Evolutionary conservation across 108 stramenopile genomes (phyloP), one percentile per base, ranked within the genome.

Genomic region (Chaetoceros muelleri): DNA sequence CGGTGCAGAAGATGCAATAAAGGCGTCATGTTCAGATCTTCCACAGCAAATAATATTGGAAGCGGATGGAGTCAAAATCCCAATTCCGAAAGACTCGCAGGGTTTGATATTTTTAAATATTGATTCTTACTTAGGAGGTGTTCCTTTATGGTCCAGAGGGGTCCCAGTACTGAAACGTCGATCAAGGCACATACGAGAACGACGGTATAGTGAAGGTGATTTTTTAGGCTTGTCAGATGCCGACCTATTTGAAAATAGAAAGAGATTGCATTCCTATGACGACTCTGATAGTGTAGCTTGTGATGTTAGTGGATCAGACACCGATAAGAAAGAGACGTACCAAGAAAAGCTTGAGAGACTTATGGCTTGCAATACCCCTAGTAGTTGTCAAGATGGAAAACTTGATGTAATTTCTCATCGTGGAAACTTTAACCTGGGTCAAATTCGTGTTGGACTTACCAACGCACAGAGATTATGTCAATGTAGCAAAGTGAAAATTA

Each of bases 61-160:
- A 52, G 87, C 87, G 0, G 94, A 95, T 61, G 94, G 94, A 0
- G 79, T 87, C 7, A 80, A 87, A 54, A 76, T 95, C 20, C 80
- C 80, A 22, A 48, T 95, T 2, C 94, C 94, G 29, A 61, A 73
- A 0, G 85, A 86, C 50, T 88, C 89, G 0, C 90, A 95, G 47
- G 94, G 94, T 1, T 78, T 95, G 44, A 88, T 95, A 24, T 65
- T 95, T 49, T 73, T 95, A 18, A 95, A 95, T 52, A 90, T 95
- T 64, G 87, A 91, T 62, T 83, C 83, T 22, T 95, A 91, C 53
- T 72, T 82, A 13, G 90, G 93, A 2, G 94, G 94, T 19, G 85
- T 91, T 3, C 82, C 86, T 0, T 48, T 94, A 25, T 94, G 93
- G 93, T 68, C 81, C 29, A 63, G 66, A 28, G 88, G 84, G 19